These are phyloP conservation scores for Leishmania tarentolae DNA, from an alignment of 208 protist species.

Conservation along the genomic window DNA sequence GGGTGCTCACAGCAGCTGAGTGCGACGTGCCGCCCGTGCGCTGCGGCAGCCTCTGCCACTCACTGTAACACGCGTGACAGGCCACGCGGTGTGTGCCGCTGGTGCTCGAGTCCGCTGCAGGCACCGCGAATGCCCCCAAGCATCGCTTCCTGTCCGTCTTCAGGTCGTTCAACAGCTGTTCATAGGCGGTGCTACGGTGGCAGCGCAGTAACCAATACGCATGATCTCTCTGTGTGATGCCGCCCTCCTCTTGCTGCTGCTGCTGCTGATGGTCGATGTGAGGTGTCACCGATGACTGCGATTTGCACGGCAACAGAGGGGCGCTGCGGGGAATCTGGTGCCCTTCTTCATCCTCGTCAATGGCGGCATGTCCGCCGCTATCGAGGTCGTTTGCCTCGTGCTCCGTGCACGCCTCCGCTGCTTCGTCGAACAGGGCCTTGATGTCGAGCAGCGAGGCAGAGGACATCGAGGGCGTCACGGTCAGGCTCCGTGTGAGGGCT, in stretches of 20 bases:
- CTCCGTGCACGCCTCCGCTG: neutral
- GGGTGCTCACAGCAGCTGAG: neutral
- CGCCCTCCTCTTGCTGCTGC: neutral
- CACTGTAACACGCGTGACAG: neutral
- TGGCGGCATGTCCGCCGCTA: neutral
- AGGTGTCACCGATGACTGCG: neutral
- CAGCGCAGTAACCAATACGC: conserved; percentile 16
- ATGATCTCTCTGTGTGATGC: neutral
- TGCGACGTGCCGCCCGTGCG: neutral
- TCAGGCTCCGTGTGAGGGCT: conserved; percentile 40
- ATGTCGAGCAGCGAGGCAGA: conserved; percentile 20
- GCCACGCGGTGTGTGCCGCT: neutral
- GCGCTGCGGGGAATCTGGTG: neutral
- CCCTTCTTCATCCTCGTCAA: neutral
- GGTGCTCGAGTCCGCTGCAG: neutral
- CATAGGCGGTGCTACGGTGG: conserved; percentile 25
- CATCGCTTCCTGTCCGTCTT: neutral
- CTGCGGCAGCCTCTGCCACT: neutral
- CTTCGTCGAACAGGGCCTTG: conserved; percentile 10
- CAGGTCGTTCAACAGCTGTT: conserved; percentile 9
- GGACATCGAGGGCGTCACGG: conserved; percentile 31
- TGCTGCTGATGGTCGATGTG: neutral
- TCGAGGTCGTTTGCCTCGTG: neutral
- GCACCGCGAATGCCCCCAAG: neutral
- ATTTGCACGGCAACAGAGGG: neutral